Evolutionary conservation across 202 grass and related monocot species (phyloP).

Genomic region (Schoenoplectus tabernaemontani): DNA sequence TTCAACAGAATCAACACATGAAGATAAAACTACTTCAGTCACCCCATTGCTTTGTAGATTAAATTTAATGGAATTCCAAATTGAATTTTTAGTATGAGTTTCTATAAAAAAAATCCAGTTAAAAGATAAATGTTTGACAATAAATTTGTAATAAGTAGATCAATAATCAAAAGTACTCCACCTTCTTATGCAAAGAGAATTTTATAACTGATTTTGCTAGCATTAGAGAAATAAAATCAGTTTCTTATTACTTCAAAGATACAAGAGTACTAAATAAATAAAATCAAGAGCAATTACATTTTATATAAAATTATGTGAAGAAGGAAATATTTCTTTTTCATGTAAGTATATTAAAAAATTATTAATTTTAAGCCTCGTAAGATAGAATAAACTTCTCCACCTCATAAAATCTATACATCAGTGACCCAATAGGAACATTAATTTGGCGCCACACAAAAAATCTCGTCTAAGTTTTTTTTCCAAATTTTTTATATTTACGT

Average conservation of each 20-base stretch:
- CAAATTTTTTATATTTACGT: too few relatives aligned
- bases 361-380: too few relatives aligned
- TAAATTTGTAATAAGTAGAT: background rate
- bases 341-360: too few relatives aligned
- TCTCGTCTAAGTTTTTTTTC: background rate
- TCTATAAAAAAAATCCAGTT: background rate
- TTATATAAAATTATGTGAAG: background rate
- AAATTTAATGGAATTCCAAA: too few relatives aligned
- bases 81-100: background rate
- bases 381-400: too few relatives aligned
- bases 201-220: background rate
- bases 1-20: too few relatives aligned
- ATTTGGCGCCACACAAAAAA: background rate
- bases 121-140: background rate
- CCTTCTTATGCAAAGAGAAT: background rate
- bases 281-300: background rate
- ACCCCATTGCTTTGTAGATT: too few relatives aligned
- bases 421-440: background rate
- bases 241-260: background rate
- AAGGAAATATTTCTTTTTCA: background rate
- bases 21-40: too few relatives aligned
- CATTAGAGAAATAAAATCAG: background rate
- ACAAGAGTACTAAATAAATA: background rate
- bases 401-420: background rate
- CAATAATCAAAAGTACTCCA: background rate